Evolutionary conservation across 441 rosid species (phyloP), one percentile per base, ranked within the genome.

Genomic region (Euphorbia corollata): DNA sequence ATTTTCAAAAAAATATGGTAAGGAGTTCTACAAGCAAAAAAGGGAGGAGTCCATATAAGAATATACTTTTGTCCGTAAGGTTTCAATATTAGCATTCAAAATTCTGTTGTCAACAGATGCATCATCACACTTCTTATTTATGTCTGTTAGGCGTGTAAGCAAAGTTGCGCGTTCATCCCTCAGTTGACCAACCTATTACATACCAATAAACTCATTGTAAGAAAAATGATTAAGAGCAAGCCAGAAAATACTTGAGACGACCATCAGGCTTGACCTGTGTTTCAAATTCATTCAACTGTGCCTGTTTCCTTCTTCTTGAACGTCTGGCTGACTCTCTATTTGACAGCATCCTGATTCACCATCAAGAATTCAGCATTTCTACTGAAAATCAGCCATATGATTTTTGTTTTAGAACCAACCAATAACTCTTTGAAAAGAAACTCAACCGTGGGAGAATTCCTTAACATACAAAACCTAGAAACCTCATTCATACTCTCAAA

Each of bases 291-390:
- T 68, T 84, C 73, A 92, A 71, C 67, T 93, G 99, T 50, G 81
- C 96, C 62, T 88, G 96, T 71, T 91, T 93, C 80, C 96, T 84
- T 81, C 88, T 83, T 82, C 98, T 83, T 69, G 97, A 93, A 23
- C 97, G 96, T 73, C 97, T 87, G 55, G 99, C 97, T 41, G 99
- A 93, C 84, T 93, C 99, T 67, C 96, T 89, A 82, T 93, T 93
- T 45, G 99, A 93, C 79, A 77, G 78, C 96, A 89, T 91, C 84
- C 99, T 93, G 78, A 61, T 57, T 59, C 73, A 77, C 51, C 61
- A 69, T 60, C 59, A 62, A 11, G 22, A 73, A 36, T 59, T 55
- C 56, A 53, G 5, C 22, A 63, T 22, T 63, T 66, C 55, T 53
- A 68, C 65, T 51, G 11, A 65, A 50, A 61, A 61, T 67, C 24